Conservation (phyloP, 2,329 filamentous ascomycete species). For the Pseudonectria foliicola region DNA sequence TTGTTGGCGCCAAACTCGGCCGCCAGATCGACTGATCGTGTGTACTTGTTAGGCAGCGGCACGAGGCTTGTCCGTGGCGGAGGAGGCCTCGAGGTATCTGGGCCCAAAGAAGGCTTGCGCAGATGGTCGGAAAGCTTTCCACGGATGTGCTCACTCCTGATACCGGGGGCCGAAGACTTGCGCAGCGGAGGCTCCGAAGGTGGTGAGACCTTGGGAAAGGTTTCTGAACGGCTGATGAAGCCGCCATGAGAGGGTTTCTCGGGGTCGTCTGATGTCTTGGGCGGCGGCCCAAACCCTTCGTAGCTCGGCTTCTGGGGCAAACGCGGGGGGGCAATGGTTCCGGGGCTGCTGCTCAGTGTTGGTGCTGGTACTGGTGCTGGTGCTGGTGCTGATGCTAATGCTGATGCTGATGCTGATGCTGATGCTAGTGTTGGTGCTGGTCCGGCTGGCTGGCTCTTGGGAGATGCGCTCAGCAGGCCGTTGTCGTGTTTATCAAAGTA, state of each 20-base stretch:
- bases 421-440: slow-evolving; percentile 11
- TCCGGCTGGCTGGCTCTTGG: slow-evolving; percentile 2
- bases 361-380: slow-evolving; percentile 1
- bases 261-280: slow-evolving; percentile 29
- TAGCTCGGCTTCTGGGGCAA: slow-evolving; percentile 47
- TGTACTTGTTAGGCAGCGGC: slow-evolving; percentile 32
- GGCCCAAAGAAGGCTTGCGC: slow-evolving; percentile 38
- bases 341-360: slow-evolving; percentile 14
- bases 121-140: slow-evolving; percentile 18
- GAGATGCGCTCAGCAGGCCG: slow-evolving; percentile 12
- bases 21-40: slow-evolving; percentile 45
- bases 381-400: neutral
- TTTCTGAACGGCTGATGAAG: slow-evolving; percentile 41
- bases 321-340: slow-evolving; percentile 28
- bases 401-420: slow-evolving; percentile 23
- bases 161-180: slow-evolving; percentile 41
- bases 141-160: slow-evolving; percentile 32
- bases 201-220: slow-evolving; percentile 40
- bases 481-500: slow-evolving; percentile 18
- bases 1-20: slow-evolving; percentile 55
- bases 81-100: slow-evolving; percentile 44
- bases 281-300: slow-evolving; percentile 48
- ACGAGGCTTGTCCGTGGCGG: slow-evolving; percentile 46
- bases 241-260: slow-evolving; percentile 30
- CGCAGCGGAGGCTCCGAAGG: slow-evolving; percentile 32